These are phyloP conservation scores for Nitzschia inconspicua DNA, from an alignment of 108 stramenopile genomes.

Conservation along the genomic window DNA sequence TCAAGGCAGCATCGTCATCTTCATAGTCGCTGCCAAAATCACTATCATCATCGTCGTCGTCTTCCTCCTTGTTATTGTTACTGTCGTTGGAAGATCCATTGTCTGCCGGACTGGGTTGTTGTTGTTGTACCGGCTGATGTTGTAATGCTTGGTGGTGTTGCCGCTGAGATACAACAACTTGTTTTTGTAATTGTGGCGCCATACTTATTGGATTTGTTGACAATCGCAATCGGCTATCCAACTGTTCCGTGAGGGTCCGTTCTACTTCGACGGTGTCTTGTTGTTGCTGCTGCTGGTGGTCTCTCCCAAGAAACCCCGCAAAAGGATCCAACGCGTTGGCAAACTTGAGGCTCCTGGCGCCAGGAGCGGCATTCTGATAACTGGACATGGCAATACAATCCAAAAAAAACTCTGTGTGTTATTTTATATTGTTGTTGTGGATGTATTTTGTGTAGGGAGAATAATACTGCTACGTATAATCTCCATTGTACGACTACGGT, in stretches of 20 bases:
- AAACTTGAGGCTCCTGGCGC: constrained; percentile 82
- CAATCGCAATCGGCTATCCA: constrained; percentile 66
- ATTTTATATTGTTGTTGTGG: too few species aligned
- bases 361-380: constrained; percentile 56
- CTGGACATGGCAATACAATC: constrained; percentile 62
- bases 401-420: too few species aligned
- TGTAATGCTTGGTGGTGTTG: constrained; percentile 17
- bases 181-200: constrained; percentile 21
- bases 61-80: constrained; percentile 26
- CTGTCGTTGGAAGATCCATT: constrained; percentile 28
- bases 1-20: constrained; percentile 65
- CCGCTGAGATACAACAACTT: background rate
- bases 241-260: constrained; percentile 56
- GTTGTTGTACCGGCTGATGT: constrained; percentile 25
- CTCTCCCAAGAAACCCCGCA: constrained; percentile 67
- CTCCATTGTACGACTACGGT: too few species aligned
- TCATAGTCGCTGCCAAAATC: constrained; percentile 38
- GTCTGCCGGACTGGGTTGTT: background rate
- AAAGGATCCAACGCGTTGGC: constrained; percentile 67
- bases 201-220: constrained; percentile 46
- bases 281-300: constrained; percentile 21
- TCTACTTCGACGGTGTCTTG: constrained; percentile 50
- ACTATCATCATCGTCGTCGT: constrained; percentile 41
- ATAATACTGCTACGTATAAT: too few species aligned
- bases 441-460: too few species aligned